Evolutionary conservation across 768 basidiomycete genomes (phyloP).

Genomic region (Amanita fuliginea): DNA sequence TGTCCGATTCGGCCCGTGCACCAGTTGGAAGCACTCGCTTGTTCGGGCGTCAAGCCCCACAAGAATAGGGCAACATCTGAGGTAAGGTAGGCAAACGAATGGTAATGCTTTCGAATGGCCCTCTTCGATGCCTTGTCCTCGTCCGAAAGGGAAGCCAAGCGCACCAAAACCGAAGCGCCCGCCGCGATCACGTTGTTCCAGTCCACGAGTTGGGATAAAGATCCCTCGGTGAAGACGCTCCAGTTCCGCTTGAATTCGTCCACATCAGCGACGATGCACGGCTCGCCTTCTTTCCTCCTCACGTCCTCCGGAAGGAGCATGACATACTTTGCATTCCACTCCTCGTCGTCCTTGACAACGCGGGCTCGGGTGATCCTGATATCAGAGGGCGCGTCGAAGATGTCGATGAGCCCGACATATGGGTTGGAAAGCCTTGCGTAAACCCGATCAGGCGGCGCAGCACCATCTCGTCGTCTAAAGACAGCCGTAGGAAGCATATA

Average conservation of each 20-base stretch:
- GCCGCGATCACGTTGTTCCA: slow-evolving; percentile 59
- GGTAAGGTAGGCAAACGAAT: slow-evolving; percentile 41
- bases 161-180: slow-evolving; percentile 52
- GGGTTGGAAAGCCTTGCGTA: slow-evolving; percentile 1
- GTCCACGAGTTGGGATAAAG: slow-evolving; percentile 44
- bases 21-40: too few relatives aligned
- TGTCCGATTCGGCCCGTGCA: too few relatives aligned
- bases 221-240: slow-evolving; percentile 51
- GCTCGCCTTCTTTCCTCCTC: slow-evolving; percentile 38
- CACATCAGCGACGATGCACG: slow-evolving; percentile 34
- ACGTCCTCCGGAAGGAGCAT: slow-evolving; percentile 36
- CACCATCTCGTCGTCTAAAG: slow-evolving; percentile 4
- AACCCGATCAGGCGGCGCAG: not conserved
- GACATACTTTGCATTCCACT: slow-evolving; percentile 3
- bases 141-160: slow-evolving; percentile 39
- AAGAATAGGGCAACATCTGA: slow-evolving; percentile 57
- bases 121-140: slow-evolving; percentile 40
- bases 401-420: slow-evolving; percentile 3
- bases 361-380: slow-evolving; percentile 7
- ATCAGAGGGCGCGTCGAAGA: not conserved
- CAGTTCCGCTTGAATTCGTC: slow-evolving; percentile 58
- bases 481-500: slow-evolving; percentile 1
- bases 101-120: slow-evolving; percentile 46
- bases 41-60: slow-evolving; percentile 44
- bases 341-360: slow-evolving; percentile 1